Evolutionary conservation across 2,329 filamentous ascomycete species (phyloP).

Genomic region (Stachybotrys elegans): DNA sequence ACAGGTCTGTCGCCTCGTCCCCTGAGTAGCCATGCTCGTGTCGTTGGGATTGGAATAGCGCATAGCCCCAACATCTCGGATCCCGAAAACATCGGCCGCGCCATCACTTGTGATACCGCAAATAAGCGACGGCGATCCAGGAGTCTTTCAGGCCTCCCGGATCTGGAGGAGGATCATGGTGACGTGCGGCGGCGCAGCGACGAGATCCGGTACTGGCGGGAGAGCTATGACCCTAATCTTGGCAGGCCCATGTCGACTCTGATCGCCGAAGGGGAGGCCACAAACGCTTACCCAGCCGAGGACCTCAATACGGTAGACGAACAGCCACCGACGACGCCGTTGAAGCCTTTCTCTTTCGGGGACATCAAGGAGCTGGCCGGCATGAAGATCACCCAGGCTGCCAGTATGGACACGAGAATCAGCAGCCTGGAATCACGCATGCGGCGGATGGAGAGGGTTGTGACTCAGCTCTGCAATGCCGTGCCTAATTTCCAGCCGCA

Average conservation of each 20-base stretch:
- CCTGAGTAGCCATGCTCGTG: constrained; percentile 53
- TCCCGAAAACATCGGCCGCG: constrained; percentile 54
- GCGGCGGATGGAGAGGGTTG: constrained; percentile 46
- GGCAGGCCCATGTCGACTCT: constrained; percentile 48
- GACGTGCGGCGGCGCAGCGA: constrained; percentile 50
- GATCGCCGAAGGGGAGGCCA: constrained; percentile 31
- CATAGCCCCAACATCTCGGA: constrained; percentile 33
- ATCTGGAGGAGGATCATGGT: constrained; percentile 26
- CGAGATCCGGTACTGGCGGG: constrained; percentile 60
- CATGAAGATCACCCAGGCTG: constrained; percentile 54
- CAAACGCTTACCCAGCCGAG: constrained; percentile 21
- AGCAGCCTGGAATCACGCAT: constrained; percentile 46
- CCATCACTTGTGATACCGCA: constrained; percentile 51
- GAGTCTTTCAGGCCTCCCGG: constrained; percentile 51
- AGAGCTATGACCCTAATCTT: constrained; percentile 50
- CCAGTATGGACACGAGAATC: constrained; percentile 49
- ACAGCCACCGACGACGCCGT: constrained; percentile 31
- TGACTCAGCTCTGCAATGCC: constrained; percentile 44
- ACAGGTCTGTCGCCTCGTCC: constrained; percentile 56
- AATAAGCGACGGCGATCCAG: constrained; percentile 50
- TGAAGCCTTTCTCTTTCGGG: constrained; percentile 52
- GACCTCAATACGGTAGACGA: constrained; percentile 23
- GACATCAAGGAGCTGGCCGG: constrained; percentile 43
- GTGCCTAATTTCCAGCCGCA: constrained; percentile 34
- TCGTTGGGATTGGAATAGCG: too few relatives aligned